Evolutionary conservation across 2,329 filamentous ascomycete species (phyloP), one percentile per base, ranked within the genome.

Genomic region (Talaromyces sp.): DNA sequence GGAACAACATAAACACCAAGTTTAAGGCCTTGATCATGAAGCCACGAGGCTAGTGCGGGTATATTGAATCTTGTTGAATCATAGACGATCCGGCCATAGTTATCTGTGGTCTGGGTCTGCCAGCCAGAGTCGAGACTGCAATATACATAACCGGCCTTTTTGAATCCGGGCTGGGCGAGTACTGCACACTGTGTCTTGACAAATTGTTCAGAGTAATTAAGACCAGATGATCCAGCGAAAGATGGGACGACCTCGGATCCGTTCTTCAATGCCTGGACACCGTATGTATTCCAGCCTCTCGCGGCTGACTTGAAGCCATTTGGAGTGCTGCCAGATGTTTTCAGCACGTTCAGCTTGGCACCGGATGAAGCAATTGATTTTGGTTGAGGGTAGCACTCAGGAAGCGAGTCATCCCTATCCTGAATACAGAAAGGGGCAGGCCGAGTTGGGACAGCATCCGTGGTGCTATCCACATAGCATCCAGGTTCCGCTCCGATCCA

Each of bases 111-210:
- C 7, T 45, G 53, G 21, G 57, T 58, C 5, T 60, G 56, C 68
- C 68, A 70, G 10, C 67, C 67, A 13, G 63, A 62, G 45, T 69
- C 67, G 5, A 70, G 56, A 41, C 64, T 66, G 56, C 68, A 70
- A 39, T 64, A 61, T 45, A 62, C 61, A 35, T 69, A 70, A 5
- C 61, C 63, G 4, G 61, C 57, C 7, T 55, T 56, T 25, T 50
- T 59, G n/a, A 65, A 54, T 25, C 17, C 21, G 2, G 19, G 25
- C 15, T 35, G 28, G 21, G 19, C 36, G 5, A 57, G 55, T 17
- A 51, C 35, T 15, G 22, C 15, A 25, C 55, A 57, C 40, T 57
- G 55, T 17, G 15, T 8, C 9, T 22, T 9, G 17, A 57, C 25
- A 33, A 13, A 15, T 22, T 51, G 17, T n/a, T 57, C 45, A 11